Evolutionary conservation across 2,329 filamentous ascomycete species (phyloP), one percentile per base, ranked within the genome.

Genomic region (Ophiostoma piceae): DNA sequence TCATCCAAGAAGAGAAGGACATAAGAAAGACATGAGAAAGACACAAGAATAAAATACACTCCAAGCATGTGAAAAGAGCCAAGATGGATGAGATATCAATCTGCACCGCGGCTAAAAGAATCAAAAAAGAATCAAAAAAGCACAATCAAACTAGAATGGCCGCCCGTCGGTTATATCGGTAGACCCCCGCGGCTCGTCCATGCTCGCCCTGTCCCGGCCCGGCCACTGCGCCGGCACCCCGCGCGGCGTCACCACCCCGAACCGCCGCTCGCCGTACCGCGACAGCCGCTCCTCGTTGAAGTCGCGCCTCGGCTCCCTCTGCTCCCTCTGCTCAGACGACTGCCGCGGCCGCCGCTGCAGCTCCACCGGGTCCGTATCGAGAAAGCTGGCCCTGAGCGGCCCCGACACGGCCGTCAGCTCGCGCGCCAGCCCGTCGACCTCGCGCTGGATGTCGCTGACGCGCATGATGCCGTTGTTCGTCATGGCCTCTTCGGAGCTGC

Each of bases 241-340:
- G 6, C 19, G 19, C 0, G n/a, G 51, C 3, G 71, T 71, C 9
- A 72, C 67, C 43, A 72, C 71, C 0, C 73, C 73, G 67, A 72
- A 73, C n/a, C 76, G 66, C 70, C 71, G 69, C 43, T 75, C 75
- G 62, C 75, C 73, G 51, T 77, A 76, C 69, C 74, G 73, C 19
- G 74, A 76, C 16, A 76, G 72, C 43, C 75, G 71, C 67, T 75
- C 76, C 64, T 75, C 74, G 67, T 73, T 73, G 43, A 74, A 76
- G 71, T 75, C 74, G 1, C 74, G 69, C 39, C 39, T 14, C n/a
- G 26, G 51, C 9, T 26, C 51, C 2, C 26, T 29, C 26, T 29
- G 26, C 26, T 29, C 26, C 26, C 26, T 14, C n/a, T 57, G 51
- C 9, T 26, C 51, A 4, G 51, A 26, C 11, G 51, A 57, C 51